Evolutionary conservation across 2,329 filamentous ascomycete genomes (phyloP).

Genomic region (Colletotrichum graminicola): DNA sequence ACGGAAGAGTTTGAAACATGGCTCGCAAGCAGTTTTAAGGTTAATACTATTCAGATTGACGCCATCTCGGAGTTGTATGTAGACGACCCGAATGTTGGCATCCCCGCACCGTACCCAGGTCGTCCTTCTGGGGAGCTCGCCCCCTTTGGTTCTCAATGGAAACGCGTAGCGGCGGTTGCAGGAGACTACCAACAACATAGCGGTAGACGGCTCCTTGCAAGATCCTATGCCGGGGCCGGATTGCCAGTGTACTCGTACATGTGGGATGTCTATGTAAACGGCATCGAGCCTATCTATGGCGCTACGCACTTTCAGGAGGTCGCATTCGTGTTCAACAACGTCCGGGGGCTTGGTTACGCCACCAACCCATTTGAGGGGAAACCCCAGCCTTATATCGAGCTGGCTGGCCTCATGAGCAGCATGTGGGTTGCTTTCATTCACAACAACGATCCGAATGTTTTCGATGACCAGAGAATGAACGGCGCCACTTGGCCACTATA

Average conservation of each 20-base stretch:
- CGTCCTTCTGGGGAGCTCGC: conserved; percentile 65
- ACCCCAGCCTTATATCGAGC: conserved; percentile 54
- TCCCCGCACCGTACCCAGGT: conserved; percentile 57
- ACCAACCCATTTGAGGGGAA: conserved; percentile 58
- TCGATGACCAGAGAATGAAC: not conserved
- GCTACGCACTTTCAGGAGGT: conserved; percentile 49
- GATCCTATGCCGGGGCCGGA: conserved; percentile 61
- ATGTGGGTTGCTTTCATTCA: conserved; percentile 66
- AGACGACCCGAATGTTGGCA: conserved; percentile 62
- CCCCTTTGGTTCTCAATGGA: conserved; percentile 75
- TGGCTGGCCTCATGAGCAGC: conserved; percentile 62
- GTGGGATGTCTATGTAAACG: conserved; percentile 55
- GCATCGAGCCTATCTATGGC: conserved; percentile 42
- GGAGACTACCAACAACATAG: conserved; percentile 70
- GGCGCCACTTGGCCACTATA: conserved; percentile 58
- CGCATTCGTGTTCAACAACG: conserved; percentile 63
- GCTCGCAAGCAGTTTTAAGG: conserved; percentile 54
- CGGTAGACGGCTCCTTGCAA: conserved; percentile 64
- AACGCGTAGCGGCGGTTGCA: conserved; percentile 71
- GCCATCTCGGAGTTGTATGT: conserved; percentile 62
- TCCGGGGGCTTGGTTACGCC: conserved; percentile 63
- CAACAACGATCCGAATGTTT: conserved; percentile 57
- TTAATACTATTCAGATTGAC: conserved; percentile 12
- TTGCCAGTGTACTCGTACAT: conserved; percentile 67
- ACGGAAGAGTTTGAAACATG: conserved; percentile 62